Evolutionary conservation across 106 monocot species (phyloP).

Genomic region (Allium cepa): DNA sequence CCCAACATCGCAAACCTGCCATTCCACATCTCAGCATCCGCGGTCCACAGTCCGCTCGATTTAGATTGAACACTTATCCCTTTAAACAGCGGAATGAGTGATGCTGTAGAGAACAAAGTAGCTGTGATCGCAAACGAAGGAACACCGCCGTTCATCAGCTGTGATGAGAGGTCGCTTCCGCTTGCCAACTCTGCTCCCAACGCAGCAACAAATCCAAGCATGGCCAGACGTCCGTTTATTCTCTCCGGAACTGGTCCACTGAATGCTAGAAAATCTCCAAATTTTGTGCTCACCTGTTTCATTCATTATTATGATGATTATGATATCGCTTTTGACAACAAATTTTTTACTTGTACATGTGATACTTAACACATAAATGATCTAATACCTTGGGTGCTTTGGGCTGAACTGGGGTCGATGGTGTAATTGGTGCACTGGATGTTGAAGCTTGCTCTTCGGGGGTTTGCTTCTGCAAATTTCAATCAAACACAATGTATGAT

Average conservation of each 20-base stretch:
- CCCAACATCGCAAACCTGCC: conserved; percentile 73
- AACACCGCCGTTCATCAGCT: conserved; percentile 40
- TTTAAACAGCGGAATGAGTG: conserved; percentile 56
- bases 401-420: too few species aligned
- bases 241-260: conserved; percentile 70
- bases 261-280: conserved; percentile 54
- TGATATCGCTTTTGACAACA: too few species aligned
- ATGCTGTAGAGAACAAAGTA: conserved; percentile 44
- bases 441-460: too few species aligned
- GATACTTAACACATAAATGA: too few species aligned
- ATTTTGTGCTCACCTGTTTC: conserved; percentile 23
- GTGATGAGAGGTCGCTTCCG: conserved; percentile 29
- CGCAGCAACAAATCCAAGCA: conserved; percentile 65
- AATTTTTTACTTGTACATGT: too few species aligned
- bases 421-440: too few species aligned
- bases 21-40: conserved; percentile 65
- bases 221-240: conserved; percentile 73
- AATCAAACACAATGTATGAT: too few species aligned
- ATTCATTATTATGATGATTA: too few species aligned
- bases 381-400: too few species aligned
- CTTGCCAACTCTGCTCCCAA: conserved; percentile 40
- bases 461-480: too few species aligned
- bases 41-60: conserved; percentile 34
- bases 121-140: conserved; percentile 36
- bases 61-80: conserved; percentile 36